Evolutionary conservation across 768 basidiomycete genomes (phyloP).

Genomic region (Nidularia sp.): DNA sequence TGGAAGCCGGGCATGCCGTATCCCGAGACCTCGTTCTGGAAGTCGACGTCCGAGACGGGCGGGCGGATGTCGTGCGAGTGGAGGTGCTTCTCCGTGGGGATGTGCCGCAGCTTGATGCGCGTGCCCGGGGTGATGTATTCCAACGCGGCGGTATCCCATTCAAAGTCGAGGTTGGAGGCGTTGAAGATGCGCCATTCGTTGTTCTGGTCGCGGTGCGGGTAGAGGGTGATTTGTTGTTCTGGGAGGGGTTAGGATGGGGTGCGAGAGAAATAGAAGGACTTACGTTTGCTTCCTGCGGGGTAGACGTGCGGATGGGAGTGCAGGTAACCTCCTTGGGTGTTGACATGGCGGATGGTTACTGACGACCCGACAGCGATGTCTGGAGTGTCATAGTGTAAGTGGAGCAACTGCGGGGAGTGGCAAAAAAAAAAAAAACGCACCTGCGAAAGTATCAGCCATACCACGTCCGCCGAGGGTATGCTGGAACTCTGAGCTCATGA

Average conservation of each 20-base stretch:
- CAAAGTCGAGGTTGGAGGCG: slow-evolving; percentile 41
- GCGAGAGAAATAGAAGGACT: slow-evolving; percentile 5
- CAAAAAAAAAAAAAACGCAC: slow-evolving; percentile 32
- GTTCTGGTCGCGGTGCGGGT: slow-evolving; percentile 97
- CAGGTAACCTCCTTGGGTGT: slow-evolving; percentile 98
- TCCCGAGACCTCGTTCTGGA: slow-evolving; percentile 96
- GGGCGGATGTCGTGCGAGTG: slow-evolving; percentile 96
- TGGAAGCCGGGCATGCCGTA: slow-evolving; percentile 85
- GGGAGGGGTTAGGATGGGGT: slow-evolving; percentile 3
- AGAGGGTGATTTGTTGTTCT: slow-evolving; percentile 99
- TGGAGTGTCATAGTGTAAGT: slow-evolving; percentile 15
- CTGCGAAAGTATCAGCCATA: slow-evolving; percentile 92
- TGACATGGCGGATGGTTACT: slow-evolving; percentile 82
- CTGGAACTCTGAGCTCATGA: slow-evolving; percentile 99
- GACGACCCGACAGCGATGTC: slow-evolving; percentile 86
- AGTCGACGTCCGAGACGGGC: slow-evolving; percentile 95
- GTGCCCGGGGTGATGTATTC: slow-evolving; percentile 52
- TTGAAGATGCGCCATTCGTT: slow-evolving; percentile 90
- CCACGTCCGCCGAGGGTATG: slow-evolving; percentile 86
- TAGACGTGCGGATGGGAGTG: slow-evolving; percentile 93
- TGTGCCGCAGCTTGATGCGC: slow-evolving; percentile 82
- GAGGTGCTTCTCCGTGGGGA: slow-evolving; percentile 75
- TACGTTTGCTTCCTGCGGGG: slow-evolving; percentile 88
- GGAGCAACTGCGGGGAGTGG: background rate
- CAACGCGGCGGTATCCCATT: slow-evolving; percentile 52